Evolutionary conservation across 1,284 basidiomycete species (phyloP).

Genomic region (Ganoderma lingzhi): DNA sequence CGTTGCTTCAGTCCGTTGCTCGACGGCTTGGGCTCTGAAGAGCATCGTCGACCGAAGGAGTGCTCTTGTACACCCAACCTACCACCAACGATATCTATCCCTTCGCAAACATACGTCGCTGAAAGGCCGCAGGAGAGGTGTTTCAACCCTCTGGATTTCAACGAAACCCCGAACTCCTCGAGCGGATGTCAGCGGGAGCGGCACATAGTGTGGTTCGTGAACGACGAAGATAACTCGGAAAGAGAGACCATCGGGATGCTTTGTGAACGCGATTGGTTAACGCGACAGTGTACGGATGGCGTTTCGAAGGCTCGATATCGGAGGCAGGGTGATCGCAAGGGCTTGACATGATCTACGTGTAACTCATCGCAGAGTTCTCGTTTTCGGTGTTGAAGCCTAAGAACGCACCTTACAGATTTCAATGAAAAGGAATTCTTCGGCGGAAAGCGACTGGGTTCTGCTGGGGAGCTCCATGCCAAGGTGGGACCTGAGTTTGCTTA

Average conservation of each 20-base stretch:
- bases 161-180: background rate
- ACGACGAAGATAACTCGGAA: background rate
- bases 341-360: no score
- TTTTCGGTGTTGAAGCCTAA: no score
- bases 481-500: no score
- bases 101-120: background rate
- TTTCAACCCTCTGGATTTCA: background rate
- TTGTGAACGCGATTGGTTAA: background rate
- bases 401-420: no score
- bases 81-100: background rate
- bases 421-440: no score
- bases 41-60: background rate
- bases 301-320: background rate
- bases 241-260: background rate
- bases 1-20: background rate
- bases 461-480: no score
- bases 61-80: background rate
- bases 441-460: no score
- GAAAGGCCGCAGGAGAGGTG: background rate
- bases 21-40: background rate
- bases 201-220: background rate
- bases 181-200: background rate
- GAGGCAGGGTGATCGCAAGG: background rate
- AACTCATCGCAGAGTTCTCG: no score
- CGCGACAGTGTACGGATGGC: background rate